Evolutionary conservation across 768 basidiomycete species (phyloP).

Genomic region (Wakefieldia striispora): DNA sequence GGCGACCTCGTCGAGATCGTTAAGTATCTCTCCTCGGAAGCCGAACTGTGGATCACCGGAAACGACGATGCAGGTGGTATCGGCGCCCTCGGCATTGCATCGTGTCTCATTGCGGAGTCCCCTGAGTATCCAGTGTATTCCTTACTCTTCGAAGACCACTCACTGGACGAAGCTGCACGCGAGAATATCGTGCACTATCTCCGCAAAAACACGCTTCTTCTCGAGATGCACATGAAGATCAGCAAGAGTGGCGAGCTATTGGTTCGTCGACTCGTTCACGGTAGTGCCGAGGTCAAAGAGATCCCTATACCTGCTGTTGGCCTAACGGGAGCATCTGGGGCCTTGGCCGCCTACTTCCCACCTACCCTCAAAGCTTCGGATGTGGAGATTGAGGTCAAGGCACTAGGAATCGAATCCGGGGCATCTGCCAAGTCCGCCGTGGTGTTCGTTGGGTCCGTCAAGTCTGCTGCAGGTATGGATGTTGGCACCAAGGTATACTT

Average conservation of each 20-base stretch:
- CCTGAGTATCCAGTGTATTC: conserved; percentile 29
- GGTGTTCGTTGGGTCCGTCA: conserved; percentile 19
- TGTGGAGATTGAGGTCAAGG: conserved; percentile 18
- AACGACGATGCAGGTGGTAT: conserved; percentile 32
- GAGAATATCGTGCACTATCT: conserved; percentile 26
- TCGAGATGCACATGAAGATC: conserved; percentile 32
- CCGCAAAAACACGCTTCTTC: conserved; percentile 24
- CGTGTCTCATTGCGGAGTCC: conserved; percentile 29
- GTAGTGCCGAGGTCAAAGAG: conserved; percentile 20
- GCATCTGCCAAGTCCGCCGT: conserved; percentile 12
- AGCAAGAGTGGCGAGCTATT: conserved; percentile 23
- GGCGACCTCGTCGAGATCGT: conserved; percentile 28
- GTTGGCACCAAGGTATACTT: conserved; percentile 8
- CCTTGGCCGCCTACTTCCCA: conserved; percentile 21
- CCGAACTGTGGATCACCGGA: conserved; percentile 29
- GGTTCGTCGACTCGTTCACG: conserved; percentile 31
- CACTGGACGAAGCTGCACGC: conserved; percentile 18
- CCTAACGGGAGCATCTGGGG: conserved; percentile 7
- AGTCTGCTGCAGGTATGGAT: conserved; percentile 9
- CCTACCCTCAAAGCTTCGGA: conserved; percentile 15
- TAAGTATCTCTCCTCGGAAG: conserved; percentile 22
- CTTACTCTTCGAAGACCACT: conserved; percentile 30
- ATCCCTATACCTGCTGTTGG: conserved; percentile 11
- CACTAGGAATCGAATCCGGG: conserved; percentile 7
- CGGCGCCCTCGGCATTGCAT: conserved; percentile 28